Conservation (phyloP, 257 asterid genomes). For the Fraxinus excelsior region DNA sequence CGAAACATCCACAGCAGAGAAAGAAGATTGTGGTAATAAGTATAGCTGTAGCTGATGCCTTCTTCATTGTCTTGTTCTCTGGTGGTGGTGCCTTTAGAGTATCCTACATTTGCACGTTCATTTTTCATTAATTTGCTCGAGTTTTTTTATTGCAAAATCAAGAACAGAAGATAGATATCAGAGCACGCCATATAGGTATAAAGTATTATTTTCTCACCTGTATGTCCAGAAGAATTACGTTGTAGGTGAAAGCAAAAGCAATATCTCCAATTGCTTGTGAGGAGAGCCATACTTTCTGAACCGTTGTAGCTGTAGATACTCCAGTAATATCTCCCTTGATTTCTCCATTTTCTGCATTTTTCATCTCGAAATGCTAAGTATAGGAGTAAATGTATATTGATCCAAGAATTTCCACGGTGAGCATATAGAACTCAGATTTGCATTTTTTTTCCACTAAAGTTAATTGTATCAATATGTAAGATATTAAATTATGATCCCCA, state of each 20-base stretch:
- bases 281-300: constrained; percentile 47
- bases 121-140: constrained; percentile 12
- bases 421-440: not conserved
- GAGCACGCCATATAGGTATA: not conserved
- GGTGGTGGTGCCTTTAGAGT: constrained; percentile 53
- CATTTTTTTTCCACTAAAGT: not conserved
- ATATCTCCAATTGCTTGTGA: constrained; percentile 58
- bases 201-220: constrained; percentile 31
- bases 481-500: too few relatives aligned
- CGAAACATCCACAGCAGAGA: constrained; percentile 63
- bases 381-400: not conserved
- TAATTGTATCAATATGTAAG: too few relatives aligned
- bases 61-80: constrained; percentile 60
- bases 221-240: constrained; percentile 52
- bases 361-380: not conserved
- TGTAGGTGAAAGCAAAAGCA: constrained; percentile 58
- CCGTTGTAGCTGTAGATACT: constrained; percentile 24
- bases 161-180: not conserved
- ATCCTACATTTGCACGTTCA: constrained; percentile 45
- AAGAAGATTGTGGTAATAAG: constrained; percentile 60
- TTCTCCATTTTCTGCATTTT: constrained; percentile 41
- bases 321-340: constrained; percentile 39
- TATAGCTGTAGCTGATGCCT: constrained; percentile 46
- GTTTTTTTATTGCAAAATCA: not conserved
- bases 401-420: not conserved